Percentiles rank a stretch among this genome's conserved stretches.
Conservation (phyloP, 2,329 filamentous ascomycete genomes). For the Aurifilum marmelostoma region DNA sequence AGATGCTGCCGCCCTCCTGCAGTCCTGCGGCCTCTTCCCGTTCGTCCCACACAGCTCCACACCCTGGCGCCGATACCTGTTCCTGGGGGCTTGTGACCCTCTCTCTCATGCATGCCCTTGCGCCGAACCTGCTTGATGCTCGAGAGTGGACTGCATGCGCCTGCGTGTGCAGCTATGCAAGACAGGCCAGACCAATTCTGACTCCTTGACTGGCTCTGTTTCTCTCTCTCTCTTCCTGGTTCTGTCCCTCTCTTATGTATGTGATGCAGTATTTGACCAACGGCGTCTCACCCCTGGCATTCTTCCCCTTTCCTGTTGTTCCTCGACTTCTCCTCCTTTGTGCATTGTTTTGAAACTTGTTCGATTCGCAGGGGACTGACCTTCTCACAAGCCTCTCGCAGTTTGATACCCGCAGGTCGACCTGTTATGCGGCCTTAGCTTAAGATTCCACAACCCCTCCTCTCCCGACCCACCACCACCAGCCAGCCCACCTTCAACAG, state of each 20-base stretch:
- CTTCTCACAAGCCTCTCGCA: conserved; percentile 19
- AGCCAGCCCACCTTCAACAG: conserved; percentile 25
- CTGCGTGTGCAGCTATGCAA: conserved; percentile 10
- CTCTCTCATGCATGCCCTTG: neutral
- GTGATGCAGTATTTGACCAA: conserved; percentile 23
- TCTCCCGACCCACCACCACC: conserved; percentile 16
- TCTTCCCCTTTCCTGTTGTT: conserved; percentile 8
- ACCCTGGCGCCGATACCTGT: conserved; percentile 13
- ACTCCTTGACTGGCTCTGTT: conserved; percentile 26
- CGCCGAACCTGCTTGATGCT: neutral
- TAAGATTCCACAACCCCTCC: conserved; percentile 10
- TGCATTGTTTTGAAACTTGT: conserved; percentile 22
- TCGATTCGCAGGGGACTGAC: conserved; percentile 13
- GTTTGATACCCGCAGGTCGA: conserved; percentile 22
- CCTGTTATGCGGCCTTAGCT: conserved; percentile 30
- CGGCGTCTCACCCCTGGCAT: conserved; percentile 27
- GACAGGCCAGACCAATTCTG: conserved; percentile 7
- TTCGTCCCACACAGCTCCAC: conserved; percentile 4
- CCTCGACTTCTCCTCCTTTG: conserved; percentile 17
- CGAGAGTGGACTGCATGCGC: conserved; percentile 8
- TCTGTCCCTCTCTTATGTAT: neutral
- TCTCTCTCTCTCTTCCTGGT: neutral
- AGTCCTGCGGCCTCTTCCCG: conserved; percentile 17
- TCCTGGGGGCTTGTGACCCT: neutral
- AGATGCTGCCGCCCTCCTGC: conserved; percentile 8